phyloP scores from a whole-genome alignment of 208 protist genomes.

The Tritrichomonas foetus region DNA sequence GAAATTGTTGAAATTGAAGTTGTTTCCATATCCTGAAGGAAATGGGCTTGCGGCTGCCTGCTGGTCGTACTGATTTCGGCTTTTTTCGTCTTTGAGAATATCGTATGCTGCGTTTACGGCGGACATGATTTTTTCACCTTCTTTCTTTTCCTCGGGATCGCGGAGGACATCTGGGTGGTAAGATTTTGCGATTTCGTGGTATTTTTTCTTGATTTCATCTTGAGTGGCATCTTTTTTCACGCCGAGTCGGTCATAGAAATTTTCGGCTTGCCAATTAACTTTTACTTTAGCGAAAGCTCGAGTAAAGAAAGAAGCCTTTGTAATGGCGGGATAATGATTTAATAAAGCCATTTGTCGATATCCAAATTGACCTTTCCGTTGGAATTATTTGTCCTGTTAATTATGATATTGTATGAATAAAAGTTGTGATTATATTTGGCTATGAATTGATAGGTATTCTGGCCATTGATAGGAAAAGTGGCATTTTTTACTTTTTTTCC shows the following conservation, averaged over 20 bases:
- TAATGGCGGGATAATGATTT: too few species aligned
- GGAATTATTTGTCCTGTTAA: too few species aligned
- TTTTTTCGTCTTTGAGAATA: constrained; percentile 10
- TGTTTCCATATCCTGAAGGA: too few species aligned
- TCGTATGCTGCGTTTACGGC: constrained; percentile 30
- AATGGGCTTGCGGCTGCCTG: not conserved
- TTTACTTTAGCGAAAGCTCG: not conserved
- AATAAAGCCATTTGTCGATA: too few species aligned
- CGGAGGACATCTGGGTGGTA: constrained; percentile 10
- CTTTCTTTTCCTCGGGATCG: not conserved
- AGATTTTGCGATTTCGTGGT: not conserved
- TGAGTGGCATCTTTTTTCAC: not conserved
- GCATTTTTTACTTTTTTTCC: too few species aligned
- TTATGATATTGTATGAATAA: too few species aligned
- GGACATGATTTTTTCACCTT: constrained; percentile 7
- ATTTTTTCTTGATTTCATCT: constrained; percentile 38
- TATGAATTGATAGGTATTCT: too few species aligned
- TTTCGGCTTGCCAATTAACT: constrained; percentile 11
- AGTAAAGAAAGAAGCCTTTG: too few species aligned
- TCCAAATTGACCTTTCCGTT: too few species aligned
- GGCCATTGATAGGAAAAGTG: too few species aligned
- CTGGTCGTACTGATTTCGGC: not conserved
- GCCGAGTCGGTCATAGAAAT: not conserved
- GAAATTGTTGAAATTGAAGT: too few species aligned
- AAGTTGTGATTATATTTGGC: too few species aligned